Conservation (phyloP, 768 basidiomycete genomes). For the Tricholoma saponaceum region DNA sequence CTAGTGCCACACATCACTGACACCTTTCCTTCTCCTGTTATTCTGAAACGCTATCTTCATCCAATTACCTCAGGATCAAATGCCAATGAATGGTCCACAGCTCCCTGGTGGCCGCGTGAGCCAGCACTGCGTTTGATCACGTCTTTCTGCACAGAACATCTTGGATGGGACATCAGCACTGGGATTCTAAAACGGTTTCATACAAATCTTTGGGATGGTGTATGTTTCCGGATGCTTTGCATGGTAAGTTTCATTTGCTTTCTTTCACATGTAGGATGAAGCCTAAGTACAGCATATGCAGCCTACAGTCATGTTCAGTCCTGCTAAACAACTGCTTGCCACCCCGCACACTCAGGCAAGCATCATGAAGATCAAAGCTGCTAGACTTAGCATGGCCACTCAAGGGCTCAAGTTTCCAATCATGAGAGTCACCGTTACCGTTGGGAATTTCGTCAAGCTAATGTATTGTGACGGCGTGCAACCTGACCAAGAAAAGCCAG, state of each 20-base stretch:
- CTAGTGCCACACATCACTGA: background rate
- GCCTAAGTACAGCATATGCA: background rate
- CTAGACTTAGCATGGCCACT: background rate
- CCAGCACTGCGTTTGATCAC: background rate
- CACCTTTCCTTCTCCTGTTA: background rate
- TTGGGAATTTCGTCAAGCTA: background rate
- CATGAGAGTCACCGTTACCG: background rate
- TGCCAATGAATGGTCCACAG: background rate
- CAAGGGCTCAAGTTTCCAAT: background rate
- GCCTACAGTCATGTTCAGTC: background rate
- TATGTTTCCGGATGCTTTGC: background rate
- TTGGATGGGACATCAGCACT: background rate
- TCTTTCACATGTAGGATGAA: background rate
- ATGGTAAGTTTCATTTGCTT: background rate
- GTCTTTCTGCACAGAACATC: background rate
- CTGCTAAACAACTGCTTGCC: background rate
- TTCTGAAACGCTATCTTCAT: background rate
- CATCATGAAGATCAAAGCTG: background rate
- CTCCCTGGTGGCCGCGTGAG: background rate
- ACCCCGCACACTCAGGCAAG: background rate
- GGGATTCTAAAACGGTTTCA: background rate
- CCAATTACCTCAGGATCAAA: background rate
- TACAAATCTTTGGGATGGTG: background rate
- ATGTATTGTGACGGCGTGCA: background rate
- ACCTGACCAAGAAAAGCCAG: background rate